phyloP scores from a whole-genome alignment of 176 grass and related monocot species.

The Aegilops speltoides region DNA sequence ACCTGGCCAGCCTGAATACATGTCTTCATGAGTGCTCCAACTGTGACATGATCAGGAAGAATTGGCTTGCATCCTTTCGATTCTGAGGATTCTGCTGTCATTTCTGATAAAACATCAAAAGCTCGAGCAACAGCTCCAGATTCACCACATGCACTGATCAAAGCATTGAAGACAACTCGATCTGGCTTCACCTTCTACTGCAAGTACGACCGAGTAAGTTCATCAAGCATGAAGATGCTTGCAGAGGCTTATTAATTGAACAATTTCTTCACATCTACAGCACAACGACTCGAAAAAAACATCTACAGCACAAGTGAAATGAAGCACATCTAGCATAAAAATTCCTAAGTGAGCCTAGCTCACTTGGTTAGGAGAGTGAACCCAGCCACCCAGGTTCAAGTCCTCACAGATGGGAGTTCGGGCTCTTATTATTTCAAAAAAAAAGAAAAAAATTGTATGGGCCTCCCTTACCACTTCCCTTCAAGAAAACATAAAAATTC shows the following conservation, averaged over 20 bases:
- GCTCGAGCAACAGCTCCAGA: conserved; percentile 95
- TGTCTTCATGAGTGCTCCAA: conserved; percentile 91
- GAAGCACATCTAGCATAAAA: background rate
- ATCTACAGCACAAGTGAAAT: conserved; percentile 17
- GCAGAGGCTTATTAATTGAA: background rate
- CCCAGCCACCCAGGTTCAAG: background rate
- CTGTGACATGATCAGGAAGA: conserved; percentile 92
- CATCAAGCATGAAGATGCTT: conserved; percentile 27
- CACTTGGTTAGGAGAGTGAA: background rate
- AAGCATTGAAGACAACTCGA: conserved; percentile 98
- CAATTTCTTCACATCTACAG: conserved; percentile 14
- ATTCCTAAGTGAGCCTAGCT: too few relatives aligned
- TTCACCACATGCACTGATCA: conserved; percentile 97
- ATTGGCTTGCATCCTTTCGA: conserved; percentile 64
- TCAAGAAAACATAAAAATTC: background rate
- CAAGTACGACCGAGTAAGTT: conserved; percentile 67
- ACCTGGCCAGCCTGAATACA: conserved; percentile 90
- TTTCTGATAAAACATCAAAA: conserved; percentile 97
- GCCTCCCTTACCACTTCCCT: background rate
- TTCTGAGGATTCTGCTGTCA: conserved; percentile 67
- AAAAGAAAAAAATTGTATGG: background rate
- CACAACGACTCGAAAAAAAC: background rate
- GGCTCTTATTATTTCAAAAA: background rate
- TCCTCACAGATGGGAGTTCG: background rate
- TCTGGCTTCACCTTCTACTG: conserved; percentile 99